Evolutionary conservation across 257 asterid species (phyloP), one percentile per base, ranked within the genome.

Genomic region (Solanum pinnatisectum): DNA sequence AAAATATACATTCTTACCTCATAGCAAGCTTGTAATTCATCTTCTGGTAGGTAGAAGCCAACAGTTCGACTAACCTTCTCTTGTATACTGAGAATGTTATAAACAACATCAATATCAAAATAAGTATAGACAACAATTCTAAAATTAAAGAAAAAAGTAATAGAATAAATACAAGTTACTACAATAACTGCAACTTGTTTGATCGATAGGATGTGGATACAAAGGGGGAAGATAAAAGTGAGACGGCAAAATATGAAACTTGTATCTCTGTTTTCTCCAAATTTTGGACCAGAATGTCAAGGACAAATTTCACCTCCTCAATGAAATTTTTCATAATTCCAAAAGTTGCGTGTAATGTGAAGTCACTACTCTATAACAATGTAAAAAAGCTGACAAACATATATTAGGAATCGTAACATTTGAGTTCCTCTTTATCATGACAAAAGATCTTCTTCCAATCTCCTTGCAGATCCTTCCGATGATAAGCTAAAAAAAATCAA

Each of bases 1-100:
- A 70, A 83, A 5, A 87, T 35, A 22, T 85, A 81, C 52, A 39
- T 42, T 67, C 35, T 33, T 87, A 94, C 99, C 98, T 94, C 99
- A 97, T 93, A 25, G 99, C 99, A 89, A 97, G 99, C 95, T 94
- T 97, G 94, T 91, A 94, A n/a, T 97, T 98, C 99, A 97, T 97
- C 89, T 88, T 84, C 33, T 93, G 92, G 89, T 95, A 97, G 89
- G 90, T 81, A 71, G 92, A 91, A 84, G 90, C 87, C 87, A 97
- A 88, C 84, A 88, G 91, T 87, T 91, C 91, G 6, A 89, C 89
- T 74, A 96, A 97, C 85, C 91, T 94, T 89, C 90, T 87, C 94
- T 92, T 91, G 92, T 93, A 97, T 84, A 88, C 98, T 96, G 94
- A 86, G 85, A 67, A 84, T 82, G 32, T 79, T 71, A 74, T 35